These are phyloP conservation scores for Extremus antarcticus DNA, from an alignment of 495 filamentous ascomycete species.

Conservation along the genomic window DNA sequence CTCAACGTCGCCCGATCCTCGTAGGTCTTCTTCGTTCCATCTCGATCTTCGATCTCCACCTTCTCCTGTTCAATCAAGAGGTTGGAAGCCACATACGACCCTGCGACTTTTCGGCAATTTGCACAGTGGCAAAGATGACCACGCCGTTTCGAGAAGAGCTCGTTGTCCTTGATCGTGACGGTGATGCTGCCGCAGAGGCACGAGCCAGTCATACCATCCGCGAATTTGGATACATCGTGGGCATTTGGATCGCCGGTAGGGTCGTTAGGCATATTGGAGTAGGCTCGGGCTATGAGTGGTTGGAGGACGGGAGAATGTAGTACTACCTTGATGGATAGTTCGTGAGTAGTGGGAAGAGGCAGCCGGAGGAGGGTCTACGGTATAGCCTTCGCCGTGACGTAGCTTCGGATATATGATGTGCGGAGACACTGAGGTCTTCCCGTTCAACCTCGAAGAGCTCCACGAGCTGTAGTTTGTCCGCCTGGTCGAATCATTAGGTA, in stretches of 20 bases:
- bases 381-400: too few relatives aligned
- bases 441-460: too few relatives aligned
- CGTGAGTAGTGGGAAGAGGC: too few relatives aligned
- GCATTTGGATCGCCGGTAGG: conserved; percentile 20
- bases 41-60: conserved; percentile 29
- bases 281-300: neutral
- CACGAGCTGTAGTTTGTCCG: too few relatives aligned
- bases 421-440: too few relatives aligned
- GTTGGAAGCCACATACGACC: conserved; percentile 30
- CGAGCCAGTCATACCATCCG: conserved; percentile 23
- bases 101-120: conserved; percentile 34
- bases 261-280: conserved; percentile 3
- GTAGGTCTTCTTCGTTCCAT: conserved; percentile 30
- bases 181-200: conserved; percentile 33
- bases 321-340: neutral
- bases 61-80: conserved; percentile 33
- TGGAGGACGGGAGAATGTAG: neutral
- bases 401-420: too few relatives aligned
- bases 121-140: conserved; percentile 31
- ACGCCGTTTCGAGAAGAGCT: conserved; percentile 30
- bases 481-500: too few relatives aligned
- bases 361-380: too few relatives aligned
- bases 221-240: conserved; percentile 17
- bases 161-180: conserved; percentile 30
- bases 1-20: conserved; percentile 29